Conservation (phyloP, 2,329 filamentous ascomycete species). For the Dothiorella sarmentorum region DNA sequence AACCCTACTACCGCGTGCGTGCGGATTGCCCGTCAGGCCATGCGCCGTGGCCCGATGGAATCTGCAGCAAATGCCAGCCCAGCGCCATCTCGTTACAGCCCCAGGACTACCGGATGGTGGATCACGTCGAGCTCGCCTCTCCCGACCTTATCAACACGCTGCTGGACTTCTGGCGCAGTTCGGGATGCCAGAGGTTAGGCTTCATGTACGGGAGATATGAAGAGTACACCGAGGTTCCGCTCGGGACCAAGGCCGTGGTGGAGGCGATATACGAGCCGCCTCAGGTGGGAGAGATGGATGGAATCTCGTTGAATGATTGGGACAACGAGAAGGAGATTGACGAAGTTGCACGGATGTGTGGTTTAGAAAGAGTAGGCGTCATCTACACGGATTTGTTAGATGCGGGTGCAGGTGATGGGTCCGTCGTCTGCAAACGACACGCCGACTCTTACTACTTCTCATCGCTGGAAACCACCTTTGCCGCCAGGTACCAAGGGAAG, state of each 20-base stretch:
- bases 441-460: constrained; percentile 93
- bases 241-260: constrained; percentile 92
- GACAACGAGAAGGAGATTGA: constrained; percentile 79
- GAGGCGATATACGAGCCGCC: constrained; percentile 97
- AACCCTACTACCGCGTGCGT: constrained; percentile 88
- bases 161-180: constrained; percentile 86
- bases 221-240: constrained; percentile 86
- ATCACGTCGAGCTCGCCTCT: constrained; percentile 93
- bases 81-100: constrained; percentile 94
- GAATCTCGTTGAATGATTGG: constrained; percentile 81
- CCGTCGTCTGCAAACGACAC: constrained; percentile 91
- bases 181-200: constrained; percentile 78
- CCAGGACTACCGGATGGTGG: constrained; percentile 92
- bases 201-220: constrained; percentile 89
- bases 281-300: constrained; percentile 83
- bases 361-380: constrained; percentile 82
- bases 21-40: constrained; percentile 90
- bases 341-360: constrained; percentile 75
- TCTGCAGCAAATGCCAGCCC: constrained; percentile 97
- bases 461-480: constrained; percentile 87
- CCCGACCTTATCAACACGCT: constrained; percentile 83
- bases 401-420: constrained; percentile 74
- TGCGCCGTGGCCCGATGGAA: constrained; percentile 89
- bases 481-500: constrained; percentile 80
- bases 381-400: constrained; percentile 93